Evolutionary conservation across 306 rosid species (phyloP), one percentile per base, ranked within the genome.

Genomic region (Rosa rugosa): DNA sequence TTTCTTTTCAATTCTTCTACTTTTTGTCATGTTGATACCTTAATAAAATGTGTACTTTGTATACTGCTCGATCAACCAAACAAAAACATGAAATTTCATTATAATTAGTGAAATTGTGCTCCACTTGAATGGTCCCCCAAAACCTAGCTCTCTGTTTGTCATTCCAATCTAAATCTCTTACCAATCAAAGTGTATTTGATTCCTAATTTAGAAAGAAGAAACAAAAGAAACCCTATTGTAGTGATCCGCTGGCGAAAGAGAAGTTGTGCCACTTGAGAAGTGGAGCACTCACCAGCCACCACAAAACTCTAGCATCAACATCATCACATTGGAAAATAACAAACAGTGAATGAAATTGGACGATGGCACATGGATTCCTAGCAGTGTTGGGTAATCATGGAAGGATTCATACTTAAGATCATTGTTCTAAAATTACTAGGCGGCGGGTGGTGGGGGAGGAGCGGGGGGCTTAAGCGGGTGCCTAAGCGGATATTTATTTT

Each of bases 281-380:
- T 80, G 79, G 83, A 67, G 69, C 83, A 80, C 65, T 71, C 75
- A 45, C n/a, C 12, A 20, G 25, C 7, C 25, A 20, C 62, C 62
- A 51, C 57, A 22, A 51, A 51, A 56, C 25, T 53, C 10, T 18
- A 54, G 11, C 6, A 20, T n/a, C 62, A 22, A 53, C 59, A 17
- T 1, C 53, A 41, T 25, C 38, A 2, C 68, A 38, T 49, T 9
- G 20, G 36, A 41, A 49, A 7, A 2, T 42, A 12, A 31, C 59
- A 59, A 27, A 50, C 36, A 36, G 8, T 51, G 54, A 9, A 11
- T 59, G 20, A 17, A 41, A n/a, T 25, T 5, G 38, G 41, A 69
- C 62, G 60, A 42, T 57, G 75, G 5, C 70, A 56, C 11, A 71
- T 46, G 71, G 59, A 1, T 50, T 6, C 17, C 20, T 5, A 0